Conservation (phyloP, 2,329 filamentous ascomycete genomes). For the Fusarium papillatum region DNA sequence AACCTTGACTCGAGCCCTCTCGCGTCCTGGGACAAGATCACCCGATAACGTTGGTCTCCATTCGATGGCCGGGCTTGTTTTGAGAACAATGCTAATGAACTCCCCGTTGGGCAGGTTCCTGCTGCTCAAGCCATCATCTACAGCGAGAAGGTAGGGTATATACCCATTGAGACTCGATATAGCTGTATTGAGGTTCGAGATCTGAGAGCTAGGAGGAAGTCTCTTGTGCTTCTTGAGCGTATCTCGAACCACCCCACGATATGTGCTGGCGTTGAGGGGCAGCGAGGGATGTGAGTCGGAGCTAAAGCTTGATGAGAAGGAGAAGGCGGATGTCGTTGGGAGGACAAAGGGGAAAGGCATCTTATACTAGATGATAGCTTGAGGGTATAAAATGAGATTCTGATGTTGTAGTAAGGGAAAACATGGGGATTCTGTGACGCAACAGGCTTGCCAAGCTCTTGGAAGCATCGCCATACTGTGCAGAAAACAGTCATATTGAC, state of each 20-base stretch:
- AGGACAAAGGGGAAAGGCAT: constrained; percentile 95
- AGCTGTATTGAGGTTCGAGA: constrained; percentile 78
- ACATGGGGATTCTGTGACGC: constrained; percentile 12
- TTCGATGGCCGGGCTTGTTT: constrained; percentile 74
- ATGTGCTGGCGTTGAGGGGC: constrained; percentile 84
- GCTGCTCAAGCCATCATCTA: constrained; percentile 79
- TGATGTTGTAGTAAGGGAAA: neutral
- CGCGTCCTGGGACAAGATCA: constrained; percentile 72
- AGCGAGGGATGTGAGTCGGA: constrained; percentile 92
- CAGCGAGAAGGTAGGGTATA: constrained; percentile 84
- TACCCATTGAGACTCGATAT: constrained; percentile 81
- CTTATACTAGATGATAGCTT: constrained; percentile 29
- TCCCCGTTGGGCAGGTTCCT: constrained; percentile 61
- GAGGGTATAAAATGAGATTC: neutral
- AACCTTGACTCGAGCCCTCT: constrained; percentile 76
- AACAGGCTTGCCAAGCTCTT: constrained; percentile 39
- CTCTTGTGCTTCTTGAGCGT: constrained; percentile 92
- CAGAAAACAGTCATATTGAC: accelerated
- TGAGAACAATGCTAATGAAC: constrained; percentile 76
- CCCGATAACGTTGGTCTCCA: constrained; percentile 88
- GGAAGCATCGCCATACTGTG: constrained; percentile 43
- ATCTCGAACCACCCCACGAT: constrained; percentile 86
- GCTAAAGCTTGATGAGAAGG: constrained; percentile 82
- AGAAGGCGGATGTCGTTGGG: constrained; percentile 90
- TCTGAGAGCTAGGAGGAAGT: constrained; percentile 78